Percentiles rank a stretch among this genome's conserved stretches.
Conservation (phyloP, 805 yeast species). For the Wickerhamomyces sydowiorum region DNA sequence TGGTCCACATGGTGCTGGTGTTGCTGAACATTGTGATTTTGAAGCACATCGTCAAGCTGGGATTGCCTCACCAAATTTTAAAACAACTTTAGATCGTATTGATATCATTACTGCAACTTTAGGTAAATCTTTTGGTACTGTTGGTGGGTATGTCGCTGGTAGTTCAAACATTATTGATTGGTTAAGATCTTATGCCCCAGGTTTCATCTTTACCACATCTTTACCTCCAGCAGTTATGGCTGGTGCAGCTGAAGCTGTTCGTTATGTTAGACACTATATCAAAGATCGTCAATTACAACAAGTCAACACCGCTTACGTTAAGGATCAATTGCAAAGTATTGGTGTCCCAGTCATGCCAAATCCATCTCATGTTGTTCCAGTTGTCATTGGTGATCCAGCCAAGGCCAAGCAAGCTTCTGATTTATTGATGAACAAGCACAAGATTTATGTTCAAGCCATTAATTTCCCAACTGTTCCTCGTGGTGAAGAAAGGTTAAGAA, state of each 20-base stretch:
- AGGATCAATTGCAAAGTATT: constrained; percentile 54
- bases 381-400: constrained; percentile 90
- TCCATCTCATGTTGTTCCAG: constrained; percentile 96
- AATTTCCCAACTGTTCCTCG: constrained; percentile 97
- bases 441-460: constrained; percentile 95
- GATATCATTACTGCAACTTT: constrained; percentile 97
- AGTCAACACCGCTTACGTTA: constrained; percentile 77
- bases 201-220: constrained; percentile 94
- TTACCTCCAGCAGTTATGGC: constrained; percentile 98
- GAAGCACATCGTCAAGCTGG: constrained; percentile 73
- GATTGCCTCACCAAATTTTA: constrained; percentile 41
- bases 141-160: constrained; percentile 97
- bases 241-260: constrained; percentile 83
- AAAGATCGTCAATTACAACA: constrained; percentile 82
- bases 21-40: constrained; percentile 93
- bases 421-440: constrained; percentile 72
- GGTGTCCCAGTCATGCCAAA: constrained; percentile 97
- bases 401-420: constrained; percentile 92
- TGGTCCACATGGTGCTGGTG: constrained; percentile 99
- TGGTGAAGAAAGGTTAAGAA: constrained; percentile 92
- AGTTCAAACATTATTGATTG: constrained; percentile 80
- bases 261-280: constrained; percentile 74
- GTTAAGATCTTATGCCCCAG: constrained; percentile 95
- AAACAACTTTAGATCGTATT: constrained; percentile 78
- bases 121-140: constrained; percentile 95